Evolutionary conservation across 768 basidiomycete genomes (phyloP).

Genomic region (Panaeolus papilionaceus): DNA sequence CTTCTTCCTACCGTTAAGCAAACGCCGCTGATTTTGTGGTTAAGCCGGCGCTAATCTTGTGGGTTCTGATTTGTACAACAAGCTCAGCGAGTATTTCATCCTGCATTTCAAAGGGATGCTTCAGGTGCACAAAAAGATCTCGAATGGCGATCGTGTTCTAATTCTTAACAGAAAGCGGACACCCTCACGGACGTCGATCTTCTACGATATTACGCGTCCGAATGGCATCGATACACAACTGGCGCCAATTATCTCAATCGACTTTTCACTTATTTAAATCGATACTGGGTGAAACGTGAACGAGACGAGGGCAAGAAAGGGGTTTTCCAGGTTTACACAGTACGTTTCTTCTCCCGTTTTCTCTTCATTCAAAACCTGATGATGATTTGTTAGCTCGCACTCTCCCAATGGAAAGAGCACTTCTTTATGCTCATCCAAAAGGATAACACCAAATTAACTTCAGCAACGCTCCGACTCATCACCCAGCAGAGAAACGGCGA

Average conservation of each 20-base stretch:
- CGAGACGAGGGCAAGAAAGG: slow-evolving; percentile 97
- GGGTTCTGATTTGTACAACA: slow-evolving; percentile 96
- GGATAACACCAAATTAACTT: slow-evolving; percentile 82
- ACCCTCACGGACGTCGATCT: slow-evolving; percentile 88
- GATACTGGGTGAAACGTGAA: slow-evolving; percentile 99
- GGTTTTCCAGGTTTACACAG: slow-evolving; percentile 96
- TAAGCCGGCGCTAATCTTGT: slow-evolving; percentile 94
- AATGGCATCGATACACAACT: slow-evolving; percentile 97
- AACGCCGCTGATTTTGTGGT: slow-evolving; percentile 30
- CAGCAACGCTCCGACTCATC: slow-evolving; percentile 87
- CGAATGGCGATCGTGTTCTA: slow-evolving; percentile 17
- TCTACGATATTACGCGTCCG: slow-evolving; percentile 87
- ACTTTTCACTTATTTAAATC: slow-evolving; percentile 96
- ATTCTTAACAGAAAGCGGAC: slow-evolving; percentile 70
- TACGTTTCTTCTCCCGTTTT: slow-evolving; percentile 43
- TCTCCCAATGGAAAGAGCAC: slow-evolving; percentile 94
- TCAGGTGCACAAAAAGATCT: slow-evolving; percentile 37
- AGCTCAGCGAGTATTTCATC: slow-evolving; percentile 89
- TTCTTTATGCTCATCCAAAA: slow-evolving; percentile 89
- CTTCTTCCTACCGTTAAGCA: slow-evolving; percentile 43
- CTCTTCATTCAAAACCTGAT: neutral
- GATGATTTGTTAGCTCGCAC: slow-evolving; percentile 68
- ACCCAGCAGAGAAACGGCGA: slow-evolving; percentile 96
- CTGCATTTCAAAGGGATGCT: slow-evolving; percentile 80
- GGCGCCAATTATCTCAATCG: slow-evolving; percentile 98